A percentile compares a stretch with the other conserved stretches of the same genome.
phyloP scores from a whole-genome alignment of 768 basidiomycete genomes.

The Dioszegia crocea region DNA sequence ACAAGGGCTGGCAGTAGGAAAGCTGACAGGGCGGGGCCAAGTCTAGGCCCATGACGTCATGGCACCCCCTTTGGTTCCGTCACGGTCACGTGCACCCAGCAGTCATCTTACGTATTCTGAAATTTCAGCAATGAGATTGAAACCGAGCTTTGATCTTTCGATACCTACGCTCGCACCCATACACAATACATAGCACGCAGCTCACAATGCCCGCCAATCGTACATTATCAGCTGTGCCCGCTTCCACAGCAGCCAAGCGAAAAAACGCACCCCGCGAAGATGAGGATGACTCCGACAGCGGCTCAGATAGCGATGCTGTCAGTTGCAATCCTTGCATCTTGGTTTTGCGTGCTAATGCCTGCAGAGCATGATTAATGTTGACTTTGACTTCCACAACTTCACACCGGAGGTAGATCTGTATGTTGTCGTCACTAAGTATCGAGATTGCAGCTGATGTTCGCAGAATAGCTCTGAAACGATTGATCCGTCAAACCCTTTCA shows the following conservation, averaged over 20 bases:
- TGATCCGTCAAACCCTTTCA: constrained; percentile 59
- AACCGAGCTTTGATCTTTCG: no score
- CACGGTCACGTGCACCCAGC: no score
- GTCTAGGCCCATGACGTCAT: background rate
- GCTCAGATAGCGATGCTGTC: constrained; percentile 47
- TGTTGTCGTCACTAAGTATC: background rate
- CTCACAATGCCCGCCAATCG: constrained; percentile 11
- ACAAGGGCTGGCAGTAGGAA: no score
- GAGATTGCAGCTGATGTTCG: background rate
- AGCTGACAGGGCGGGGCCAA: no score
- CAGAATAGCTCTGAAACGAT: constrained; percentile 56
- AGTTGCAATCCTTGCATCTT: constrained; percentile 10
- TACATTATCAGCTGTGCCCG: constrained; percentile 25
- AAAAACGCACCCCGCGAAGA: constrained; percentile 44
- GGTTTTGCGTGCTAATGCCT: background rate
- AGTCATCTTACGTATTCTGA: background rate
- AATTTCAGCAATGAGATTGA: background rate
- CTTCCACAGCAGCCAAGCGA: constrained; percentile 27
- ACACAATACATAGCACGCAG: no score
- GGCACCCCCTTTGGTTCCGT: background rate
- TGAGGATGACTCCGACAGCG: constrained; percentile 35
- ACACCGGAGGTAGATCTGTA: constrained; percentile 77
- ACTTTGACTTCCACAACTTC: constrained; percentile 91
- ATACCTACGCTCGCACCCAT: no score
- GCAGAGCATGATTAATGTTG: constrained; percentile 71